These are phyloP conservation scores for Ascochyta clinopodiicola DNA, from an alignment of 2,329 filamentous ascomycete genomes.

Conservation along the genomic window DNA sequence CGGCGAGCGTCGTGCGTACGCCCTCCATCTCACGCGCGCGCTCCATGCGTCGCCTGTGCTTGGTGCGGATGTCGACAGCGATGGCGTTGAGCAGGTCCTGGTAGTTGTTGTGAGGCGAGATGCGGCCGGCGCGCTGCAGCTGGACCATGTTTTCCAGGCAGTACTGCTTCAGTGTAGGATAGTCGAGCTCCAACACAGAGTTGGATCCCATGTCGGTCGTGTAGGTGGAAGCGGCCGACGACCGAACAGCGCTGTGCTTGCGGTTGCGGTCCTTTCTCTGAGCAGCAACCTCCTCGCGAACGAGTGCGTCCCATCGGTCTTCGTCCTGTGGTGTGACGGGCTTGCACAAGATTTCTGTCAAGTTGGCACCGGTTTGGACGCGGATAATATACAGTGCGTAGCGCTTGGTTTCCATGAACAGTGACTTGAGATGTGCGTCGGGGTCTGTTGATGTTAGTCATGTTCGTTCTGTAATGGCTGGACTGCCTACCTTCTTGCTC, in stretches of 20 bases:
- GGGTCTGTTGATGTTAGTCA: slow-evolving; percentile 66
- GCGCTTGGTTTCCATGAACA: slow-evolving; percentile 98
- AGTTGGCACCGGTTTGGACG: slow-evolving; percentile 86
- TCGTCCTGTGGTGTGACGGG: slow-evolving; percentile 88
- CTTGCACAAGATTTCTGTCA: slow-evolving; percentile 95
- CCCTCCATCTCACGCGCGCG: slow-evolving; percentile 89
- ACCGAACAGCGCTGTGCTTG: slow-evolving; percentile 64
- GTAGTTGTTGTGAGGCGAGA: slow-evolving; percentile 86
- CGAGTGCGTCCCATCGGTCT: slow-evolving; percentile 80
- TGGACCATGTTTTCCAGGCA: slow-evolving; percentile 93
- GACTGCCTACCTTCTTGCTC: slow-evolving; percentile 70
- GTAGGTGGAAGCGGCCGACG: slow-evolving; percentile 88
- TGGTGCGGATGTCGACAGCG: slow-evolving; percentile 93
- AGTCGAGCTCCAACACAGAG: slow-evolving; percentile 83
- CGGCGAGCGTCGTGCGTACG: slow-evolving; percentile 74
- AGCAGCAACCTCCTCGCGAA: slow-evolving; percentile 76
- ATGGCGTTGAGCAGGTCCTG: slow-evolving; percentile 98
- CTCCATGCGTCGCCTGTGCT: slow-evolving; percentile 91
- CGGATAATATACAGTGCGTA: slow-evolving; percentile 98
- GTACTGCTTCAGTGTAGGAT: slow-evolving; percentile 89
- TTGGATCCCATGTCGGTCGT: slow-evolving; percentile 56
- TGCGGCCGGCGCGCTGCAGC: slow-evolving; percentile 84
- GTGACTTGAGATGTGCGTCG: slow-evolving; percentile 85
- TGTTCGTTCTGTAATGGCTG: neutral
- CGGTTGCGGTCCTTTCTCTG: slow-evolving; percentile 56